Conservation (phyloP, 495 filamentous ascomycete species). For the Lasiosphaeria hispida region DNA sequence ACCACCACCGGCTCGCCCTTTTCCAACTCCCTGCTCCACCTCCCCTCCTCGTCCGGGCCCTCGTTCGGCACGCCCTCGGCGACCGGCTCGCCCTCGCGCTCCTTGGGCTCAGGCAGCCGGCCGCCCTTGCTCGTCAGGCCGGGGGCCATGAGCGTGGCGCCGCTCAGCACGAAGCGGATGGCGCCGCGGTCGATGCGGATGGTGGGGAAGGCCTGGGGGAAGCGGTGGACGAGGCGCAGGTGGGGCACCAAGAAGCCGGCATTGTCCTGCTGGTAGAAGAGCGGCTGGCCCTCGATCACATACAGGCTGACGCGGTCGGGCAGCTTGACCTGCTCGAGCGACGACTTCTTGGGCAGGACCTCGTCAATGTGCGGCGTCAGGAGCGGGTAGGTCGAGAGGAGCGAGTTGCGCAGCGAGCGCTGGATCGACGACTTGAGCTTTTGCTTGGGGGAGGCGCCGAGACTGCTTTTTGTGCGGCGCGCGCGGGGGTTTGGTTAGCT, state of each 20-base stretch:
- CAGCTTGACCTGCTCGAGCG: conserved; percentile 87
- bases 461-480: conserved; percentile 45
- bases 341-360: conserved; percentile 92
- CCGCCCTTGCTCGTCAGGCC: conserved; percentile 84
- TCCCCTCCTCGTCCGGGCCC: conserved; percentile 44
- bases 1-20: conserved; percentile 81
- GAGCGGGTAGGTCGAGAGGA: conserved; percentile 80
- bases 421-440: conserved; percentile 98
- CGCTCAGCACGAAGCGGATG: conserved; percentile 91
- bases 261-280: conserved; percentile 92
- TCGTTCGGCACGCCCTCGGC: conserved; percentile 46
- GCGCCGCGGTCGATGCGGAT: conserved; percentile 87
- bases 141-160: conserved; percentile 92
- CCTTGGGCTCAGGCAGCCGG: conserved; percentile 56
- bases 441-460: conserved; percentile 75
- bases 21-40: conserved; percentile 59
- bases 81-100: conserved; percentile 18
- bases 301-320: conserved; percentile 87
- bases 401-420: conserved; percentile 75
- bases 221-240: conserved; percentile 70
- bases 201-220: conserved; percentile 61
- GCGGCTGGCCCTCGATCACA: conserved; percentile 66
- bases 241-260: conserved; percentile 69
- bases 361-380: conserved; percentile 90
- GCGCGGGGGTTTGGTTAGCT: conserved; percentile 11